Evolutionary conservation across 2,329 filamentous ascomycete genomes (phyloP), one percentile per base, ranked within the genome.

Genomic region (Fonsecaea erecta): DNA sequence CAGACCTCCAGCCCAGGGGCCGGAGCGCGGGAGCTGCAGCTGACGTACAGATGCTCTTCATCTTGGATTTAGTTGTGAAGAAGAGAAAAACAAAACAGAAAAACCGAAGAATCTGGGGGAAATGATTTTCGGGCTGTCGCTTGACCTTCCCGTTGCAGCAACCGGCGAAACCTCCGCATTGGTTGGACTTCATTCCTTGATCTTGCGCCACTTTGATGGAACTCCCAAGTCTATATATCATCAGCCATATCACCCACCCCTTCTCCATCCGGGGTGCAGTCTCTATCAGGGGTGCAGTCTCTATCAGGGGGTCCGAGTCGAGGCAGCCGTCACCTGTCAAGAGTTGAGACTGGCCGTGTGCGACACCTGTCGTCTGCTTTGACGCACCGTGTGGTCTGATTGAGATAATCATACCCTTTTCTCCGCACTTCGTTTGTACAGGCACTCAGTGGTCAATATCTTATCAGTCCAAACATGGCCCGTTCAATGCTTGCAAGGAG

Each of bases 41-140:
- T 57, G 69, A 64, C 65, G 62, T 64, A 63, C 18, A 69, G 62
- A 66, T 64, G 16, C 70, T 71, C 71, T 68, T 73, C 71, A 68
- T 71, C 68, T 71, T 69, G 66, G 69, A 68, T 72, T 73, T 73
- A 73, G 71, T 73, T 72, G 70, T 73, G 67, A 40, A n/a, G 30
- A 34, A 16, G 32, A 32, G 48, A 30, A 34, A 43, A 52, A 32
- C 32, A 30, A 34, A 43, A 52, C 28, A 30, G 28, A 30, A 52
- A 51, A n/a, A n/a, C n/a, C n/a, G 43, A 3, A 37, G n/a, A 37
- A 56, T 28, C 43, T 54, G 21, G 60, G 52, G 28, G 55, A 61
- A 54, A 46, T 48, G n/a, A 37, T 26, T 56, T 52, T 54, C n/a
- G 28, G 6, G 12, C 37, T 51, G 26, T 65, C 64, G 65, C 57